Evolutionary conservation across 495 filamentous ascomycete species (phyloP).

Genomic region (Penicillium crystallinum): DNA sequence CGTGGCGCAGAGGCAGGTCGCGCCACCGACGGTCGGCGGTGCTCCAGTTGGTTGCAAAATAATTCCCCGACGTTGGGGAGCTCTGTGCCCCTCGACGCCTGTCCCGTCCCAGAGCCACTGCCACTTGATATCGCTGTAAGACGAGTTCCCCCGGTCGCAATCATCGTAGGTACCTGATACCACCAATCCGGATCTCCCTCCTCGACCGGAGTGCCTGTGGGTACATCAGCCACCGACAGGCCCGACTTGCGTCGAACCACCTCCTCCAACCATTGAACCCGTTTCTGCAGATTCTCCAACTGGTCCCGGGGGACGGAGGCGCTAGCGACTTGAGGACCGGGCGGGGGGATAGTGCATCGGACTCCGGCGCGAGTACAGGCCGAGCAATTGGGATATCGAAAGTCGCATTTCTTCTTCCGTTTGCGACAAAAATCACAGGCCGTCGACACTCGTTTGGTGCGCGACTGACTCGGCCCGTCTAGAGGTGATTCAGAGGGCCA

Average conservation of each 20-base stretch:
- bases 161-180: conserved; percentile 40
- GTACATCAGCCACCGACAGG: conserved; percentile 30
- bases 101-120: conserved; percentile 19
- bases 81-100: conserved; percentile 22
- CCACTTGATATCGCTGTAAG: conserved; percentile 17
- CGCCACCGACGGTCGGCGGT: conserved; percentile 36
- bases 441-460: conserved; percentile 42
- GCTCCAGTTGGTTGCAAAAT: conserved; percentile 42
- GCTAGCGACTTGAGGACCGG: conserved; percentile 38
- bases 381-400: conserved; percentile 49
- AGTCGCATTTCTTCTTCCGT: conserved; percentile 52
- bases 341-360: conserved; percentile 44
- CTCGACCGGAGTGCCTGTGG: conserved; percentile 32
- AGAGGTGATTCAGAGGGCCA: conserved; percentile 11
- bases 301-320: conserved; percentile 44
- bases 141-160: conserved; percentile 29
- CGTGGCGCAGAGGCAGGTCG: conserved; percentile 34
- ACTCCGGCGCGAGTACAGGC: conserved; percentile 49
- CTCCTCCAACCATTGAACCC: conserved; percentile 47
- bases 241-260: conserved; percentile 37
- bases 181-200: conserved; percentile 38
- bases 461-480: conserved; percentile 8
- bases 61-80: conserved; percentile 44
- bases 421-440: conserved; percentile 52
- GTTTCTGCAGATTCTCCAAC: conserved; percentile 48